Base-by-base conservation (phyloP, 2,329 filamentous ascomycete genomes). In the Plectosphaerella cucumerina region DNA sequence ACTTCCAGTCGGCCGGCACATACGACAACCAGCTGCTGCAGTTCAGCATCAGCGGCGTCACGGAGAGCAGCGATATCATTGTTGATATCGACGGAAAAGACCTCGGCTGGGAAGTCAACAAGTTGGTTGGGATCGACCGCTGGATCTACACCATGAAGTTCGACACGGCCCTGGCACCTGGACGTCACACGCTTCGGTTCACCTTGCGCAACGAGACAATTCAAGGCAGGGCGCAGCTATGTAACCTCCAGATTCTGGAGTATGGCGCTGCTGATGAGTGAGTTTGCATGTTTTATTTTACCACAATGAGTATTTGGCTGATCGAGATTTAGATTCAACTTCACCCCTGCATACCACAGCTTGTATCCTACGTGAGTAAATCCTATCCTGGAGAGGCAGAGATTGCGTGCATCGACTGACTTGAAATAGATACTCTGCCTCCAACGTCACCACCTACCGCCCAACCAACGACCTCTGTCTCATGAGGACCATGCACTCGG, bases 111-210 rank as follows among this genome's bases (percentile, higher is more conserved):
- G 55, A 62, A 44, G 52, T 62, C 17, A 61, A 63, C 35, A 52
- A 59, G 3, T 54, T 54, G 10, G 51, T 63, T 6, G 62, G 62
- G 21, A 53, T 61, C 3, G 62, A 65, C 42, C 56, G 62, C 12
- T 65, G 56, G 45, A 65, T 65, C 41, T 65, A 65, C 43, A 63
- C 62, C 44, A 61, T 65, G 47, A 58, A 60, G 43, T 58, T 60
- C 21, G 47, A 60, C 39, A 49, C 56, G 26, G 49, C 56, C 2
- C 51, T 65, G 18, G 26, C 54, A 15, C 55, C 62, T 0, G 62
- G 62, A 3, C 53, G 53, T 4, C 62, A 65, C 37, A 57, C 59
- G n/a, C 39, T 65, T 10, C 54, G 48, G 20, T 58, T 60, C 47
- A 60, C 59, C 22, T 52, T 65, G 17, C 22, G 60, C 18, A 64